phyloP scores from a whole-genome alignment of 805 yeast genomes.

The Blastobotrys robertii region DNA sequence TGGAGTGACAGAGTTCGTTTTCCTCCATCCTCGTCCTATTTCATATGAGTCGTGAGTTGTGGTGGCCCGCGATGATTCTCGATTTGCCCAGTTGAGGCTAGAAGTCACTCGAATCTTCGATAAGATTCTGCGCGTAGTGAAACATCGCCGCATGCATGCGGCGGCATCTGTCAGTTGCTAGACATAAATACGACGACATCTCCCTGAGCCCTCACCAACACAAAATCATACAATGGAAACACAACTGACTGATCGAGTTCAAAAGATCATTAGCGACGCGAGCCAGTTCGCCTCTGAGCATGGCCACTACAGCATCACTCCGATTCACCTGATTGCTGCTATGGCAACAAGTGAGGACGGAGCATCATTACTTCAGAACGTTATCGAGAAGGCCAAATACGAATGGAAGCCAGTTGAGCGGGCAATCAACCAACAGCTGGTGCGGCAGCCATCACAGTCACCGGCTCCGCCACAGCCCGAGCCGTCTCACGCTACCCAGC shows the following conservation, averaged over 20 bases:
- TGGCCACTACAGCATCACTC: constrained; percentile 71
- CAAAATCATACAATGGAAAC: constrained; percentile 9
- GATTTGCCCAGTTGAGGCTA: too few relatives aligned
- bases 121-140: too few relatives aligned
- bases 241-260: constrained; percentile 90
- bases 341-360: constrained; percentile 60
- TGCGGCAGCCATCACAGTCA: constrained; percentile 73
- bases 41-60: too few relatives aligned
- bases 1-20: too few relatives aligned
- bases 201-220: neutral
- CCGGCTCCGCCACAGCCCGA: constrained; percentile 83
- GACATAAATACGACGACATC: neutral
- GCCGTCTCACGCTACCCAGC: constrained; percentile 68
- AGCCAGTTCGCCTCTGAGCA: constrained; percentile 76
- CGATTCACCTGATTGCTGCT: constrained; percentile 88
- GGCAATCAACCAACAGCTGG: constrained; percentile 68
- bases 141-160: too few relatives aligned
- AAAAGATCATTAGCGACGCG: constrained; percentile 69
- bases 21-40: too few relatives aligned
- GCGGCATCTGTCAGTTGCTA: too few relatives aligned
- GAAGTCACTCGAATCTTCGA: too few relatives aligned
- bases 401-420: constrained; percentile 80
- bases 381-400: constrained; percentile 76
- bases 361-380: constrained; percentile 63
- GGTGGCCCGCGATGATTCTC: too few relatives aligned